A percentile compares a stretch with the other conserved stretches of the same genome.
Evolutionary conservation across 305 asterid genomes (phyloP).

Genomic region (Fraxinus platypoda): DNA sequence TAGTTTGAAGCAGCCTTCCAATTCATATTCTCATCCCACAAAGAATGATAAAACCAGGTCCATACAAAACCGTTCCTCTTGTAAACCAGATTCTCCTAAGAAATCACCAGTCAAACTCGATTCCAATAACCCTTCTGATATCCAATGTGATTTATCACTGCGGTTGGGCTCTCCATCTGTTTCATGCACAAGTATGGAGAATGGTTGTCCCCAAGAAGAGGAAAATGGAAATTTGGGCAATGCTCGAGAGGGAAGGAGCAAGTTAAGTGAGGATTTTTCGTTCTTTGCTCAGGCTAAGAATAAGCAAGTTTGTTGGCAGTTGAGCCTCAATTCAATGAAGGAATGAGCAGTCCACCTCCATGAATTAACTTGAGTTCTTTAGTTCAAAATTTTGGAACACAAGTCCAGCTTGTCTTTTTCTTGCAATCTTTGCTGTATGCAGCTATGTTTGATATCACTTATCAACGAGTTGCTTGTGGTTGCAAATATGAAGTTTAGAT

Average conservation of each 20-base stretch:
- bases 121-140: constrained; percentile 32
- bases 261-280: constrained; percentile 21
- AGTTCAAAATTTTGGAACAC: background rate
- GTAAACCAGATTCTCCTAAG: constrained; percentile 22
- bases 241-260: constrained; percentile 22
- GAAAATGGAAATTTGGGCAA: constrained; percentile 26
- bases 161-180: constrained; percentile 56
- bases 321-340: constrained; percentile 11
- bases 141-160: constrained; percentile 74
- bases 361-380: constrained; percentile 12
- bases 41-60: constrained; percentile 24
- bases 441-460: background rate
- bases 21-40: constrained; percentile 23
- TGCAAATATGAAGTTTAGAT: constrained; percentile 2
- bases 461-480: background rate
- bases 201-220: constrained; percentile 27
- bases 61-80: constrained; percentile 17
- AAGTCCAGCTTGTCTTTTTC: background rate
- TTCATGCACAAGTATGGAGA: constrained; percentile 32
- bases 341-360: constrained; percentile 22
- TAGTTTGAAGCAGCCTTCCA: constrained; percentile 21
- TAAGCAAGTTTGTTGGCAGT: constrained; percentile 16
- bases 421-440: background rate
- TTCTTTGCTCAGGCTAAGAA: constrained; percentile 18
- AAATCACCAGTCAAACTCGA: constrained; percentile 22